phyloP scores from a whole-genome alignment of 139 green algal species.

The Dunaliella primolecta region DNA sequence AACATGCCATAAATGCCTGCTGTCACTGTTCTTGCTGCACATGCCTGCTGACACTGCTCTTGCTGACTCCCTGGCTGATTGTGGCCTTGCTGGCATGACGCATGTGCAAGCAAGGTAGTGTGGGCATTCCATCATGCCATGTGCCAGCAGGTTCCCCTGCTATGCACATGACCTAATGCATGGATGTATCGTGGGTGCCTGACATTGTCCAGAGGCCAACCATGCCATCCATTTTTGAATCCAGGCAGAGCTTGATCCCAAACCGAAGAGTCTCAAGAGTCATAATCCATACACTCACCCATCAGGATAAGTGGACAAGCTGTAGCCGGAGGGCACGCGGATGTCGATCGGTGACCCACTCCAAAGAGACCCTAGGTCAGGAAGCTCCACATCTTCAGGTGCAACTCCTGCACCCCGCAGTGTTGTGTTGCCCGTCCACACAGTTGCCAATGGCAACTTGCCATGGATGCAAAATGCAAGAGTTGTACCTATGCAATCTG shows the following conservation, averaged over 20 bases:
- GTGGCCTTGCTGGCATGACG: too few species aligned
- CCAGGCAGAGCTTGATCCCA: too few species aligned
- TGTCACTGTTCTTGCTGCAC: neutral
- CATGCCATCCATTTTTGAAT: too few species aligned
- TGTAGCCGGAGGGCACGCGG: neutral
- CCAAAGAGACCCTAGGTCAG: neutral
- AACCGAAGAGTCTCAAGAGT: too few species aligned
- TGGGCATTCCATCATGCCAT: neutral
- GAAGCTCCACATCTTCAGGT: neutral
- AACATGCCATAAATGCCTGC: neutral
- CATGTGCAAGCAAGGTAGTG: too few species aligned
- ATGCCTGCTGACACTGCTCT: neutral
- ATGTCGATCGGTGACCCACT: neutral
- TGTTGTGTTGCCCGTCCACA: neutral
- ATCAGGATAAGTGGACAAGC: neutral
- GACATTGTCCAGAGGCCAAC: too few species aligned
- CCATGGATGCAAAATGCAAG: neutral
- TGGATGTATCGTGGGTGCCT: too few species aligned
- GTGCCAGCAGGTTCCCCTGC: too few species aligned
- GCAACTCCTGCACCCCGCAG: neutral
- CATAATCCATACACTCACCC: neutral
- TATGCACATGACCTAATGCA: neutral
- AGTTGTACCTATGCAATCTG: neutral
- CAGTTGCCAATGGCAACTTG: neutral
- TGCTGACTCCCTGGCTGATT: too few species aligned